Percentiles rank a stretch among this genome's conserved stretches.
Conservation (phyloP, 2,329 filamentous ascomycete genomes). For the Stachybotrys elegans region DNA sequence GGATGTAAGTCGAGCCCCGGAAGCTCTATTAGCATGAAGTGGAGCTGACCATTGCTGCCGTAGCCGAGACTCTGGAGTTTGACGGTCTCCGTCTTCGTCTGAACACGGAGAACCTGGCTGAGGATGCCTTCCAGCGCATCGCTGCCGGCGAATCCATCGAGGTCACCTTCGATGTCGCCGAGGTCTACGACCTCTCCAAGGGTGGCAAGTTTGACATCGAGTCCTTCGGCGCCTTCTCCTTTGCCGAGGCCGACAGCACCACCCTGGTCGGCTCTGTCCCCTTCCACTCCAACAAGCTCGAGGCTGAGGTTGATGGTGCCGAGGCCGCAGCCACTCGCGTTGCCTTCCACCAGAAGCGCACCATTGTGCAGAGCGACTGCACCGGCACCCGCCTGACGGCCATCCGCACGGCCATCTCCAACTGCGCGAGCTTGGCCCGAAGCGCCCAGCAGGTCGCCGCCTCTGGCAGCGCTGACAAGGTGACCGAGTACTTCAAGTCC, state of each 20-base stretch:
- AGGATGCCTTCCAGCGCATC: slow-evolving; percentile 46
- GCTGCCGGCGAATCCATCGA: slow-evolving; percentile 44
- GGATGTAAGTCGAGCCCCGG: slow-evolving; percentile 35
- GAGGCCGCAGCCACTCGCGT: slow-evolving; percentile 46
- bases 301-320: slow-evolving; percentile 51
- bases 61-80: slow-evolving; percentile 39
- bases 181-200: slow-evolving; percentile 45
- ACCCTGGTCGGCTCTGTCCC: slow-evolving; percentile 49
- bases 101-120: slow-evolving; percentile 35
- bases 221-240: slow-evolving; percentile 51
- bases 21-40: too few species aligned
- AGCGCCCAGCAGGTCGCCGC: slow-evolving; percentile 46
- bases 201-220: slow-evolving; percentile 53
- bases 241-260: slow-evolving; percentile 45
- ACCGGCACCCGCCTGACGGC: slow-evolving; percentile 38
- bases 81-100: slow-evolving; percentile 49
- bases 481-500: slow-evolving; percentile 61
- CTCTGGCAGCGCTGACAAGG: slow-evolving; percentile 41
- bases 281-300: slow-evolving; percentile 56
- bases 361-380: slow-evolving; percentile 47
- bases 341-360: slow-evolving; percentile 44
- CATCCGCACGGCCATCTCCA: slow-evolving; percentile 45
- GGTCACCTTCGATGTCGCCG: slow-evolving; percentile 48
- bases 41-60: too few species aligned
- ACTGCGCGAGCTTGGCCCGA: slow-evolving; percentile 49